A percentile compares a stretch with the other conserved stretches of the same genome.
phyloP scores from a whole-genome alignment of 2,329 filamentous ascomycete species.

The Cladosporium cucumerinum region DNA sequence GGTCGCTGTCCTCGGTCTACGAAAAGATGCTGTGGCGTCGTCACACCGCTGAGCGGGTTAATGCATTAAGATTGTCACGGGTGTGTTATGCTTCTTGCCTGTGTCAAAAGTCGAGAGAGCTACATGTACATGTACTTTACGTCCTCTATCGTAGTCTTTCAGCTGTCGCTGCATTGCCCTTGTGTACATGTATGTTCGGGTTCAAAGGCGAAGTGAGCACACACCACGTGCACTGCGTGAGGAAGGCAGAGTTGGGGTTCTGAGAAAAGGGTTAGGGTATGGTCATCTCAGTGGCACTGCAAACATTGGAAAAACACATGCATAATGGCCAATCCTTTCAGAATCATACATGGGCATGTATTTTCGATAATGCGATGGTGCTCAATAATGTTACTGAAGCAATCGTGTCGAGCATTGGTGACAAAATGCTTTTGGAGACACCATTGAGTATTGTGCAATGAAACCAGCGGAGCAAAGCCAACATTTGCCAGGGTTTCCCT shows the following conservation, averaged over 20 bases:
- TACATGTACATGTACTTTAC: too few relatives aligned
- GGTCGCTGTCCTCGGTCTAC: too few relatives aligned
- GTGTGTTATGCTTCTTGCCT: too few relatives aligned
- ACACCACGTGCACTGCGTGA: not conserved
- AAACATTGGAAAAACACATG: not conserved
- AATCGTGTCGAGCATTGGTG: not conserved
- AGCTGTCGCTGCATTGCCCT: too few relatives aligned
- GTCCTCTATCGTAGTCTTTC: too few relatives aligned
- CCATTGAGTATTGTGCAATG: not conserved
- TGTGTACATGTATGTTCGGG: too few relatives aligned
- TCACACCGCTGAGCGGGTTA: too few relatives aligned
- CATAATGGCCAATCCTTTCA: not conserved
- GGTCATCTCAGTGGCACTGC: not conserved
- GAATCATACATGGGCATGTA: not conserved
- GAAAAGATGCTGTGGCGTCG: too few relatives aligned
- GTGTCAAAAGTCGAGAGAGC: too few relatives aligned
- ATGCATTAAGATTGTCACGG: too few relatives aligned
- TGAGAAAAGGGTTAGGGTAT: not conserved
- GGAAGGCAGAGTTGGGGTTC: not conserved
- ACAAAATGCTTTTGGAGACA: not conserved
- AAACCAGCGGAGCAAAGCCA: not conserved
- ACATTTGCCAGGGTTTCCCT: too few relatives aligned
- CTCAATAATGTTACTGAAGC: not conserved
- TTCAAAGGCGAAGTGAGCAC: too few relatives aligned
- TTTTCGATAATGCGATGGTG: not conserved